phyloP scores from a whole-genome alignment of 768 basidiomycete genomes.

The Russula sp. region DNA sequence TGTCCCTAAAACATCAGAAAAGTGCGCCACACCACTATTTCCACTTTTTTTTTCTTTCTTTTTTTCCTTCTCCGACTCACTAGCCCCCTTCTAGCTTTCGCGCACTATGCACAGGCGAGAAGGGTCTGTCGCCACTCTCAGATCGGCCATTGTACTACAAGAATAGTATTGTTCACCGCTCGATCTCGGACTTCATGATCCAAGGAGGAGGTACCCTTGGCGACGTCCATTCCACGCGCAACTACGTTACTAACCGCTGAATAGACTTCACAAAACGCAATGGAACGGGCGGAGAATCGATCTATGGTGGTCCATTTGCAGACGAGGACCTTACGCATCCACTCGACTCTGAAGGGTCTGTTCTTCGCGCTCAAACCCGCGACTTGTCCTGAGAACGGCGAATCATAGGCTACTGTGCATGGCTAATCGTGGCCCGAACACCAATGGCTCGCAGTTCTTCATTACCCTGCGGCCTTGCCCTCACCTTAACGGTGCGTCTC shows the following conservation, averaged over 20 bases:
- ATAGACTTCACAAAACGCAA: slow-evolving; percentile 74
- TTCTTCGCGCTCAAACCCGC: not conserved
- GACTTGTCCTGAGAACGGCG: not conserved
- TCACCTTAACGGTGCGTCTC: slow-evolving; percentile 60
- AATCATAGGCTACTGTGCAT: slow-evolving; percentile 64
- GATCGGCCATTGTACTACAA: slow-evolving; percentile 81
- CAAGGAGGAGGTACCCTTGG: slow-evolving; percentile 61
- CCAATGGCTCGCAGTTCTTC: slow-evolving; percentile 86
- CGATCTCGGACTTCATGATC: slow-evolving; percentile 75
- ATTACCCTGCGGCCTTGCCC: slow-evolving; percentile 71
- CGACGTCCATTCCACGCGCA: not conserved
- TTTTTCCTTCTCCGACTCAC: slow-evolving; percentile 5
- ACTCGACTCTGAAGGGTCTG: slow-evolving; percentile 57
- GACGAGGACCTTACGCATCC: slow-evolving; percentile 69
- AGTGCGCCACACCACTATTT: slow-evolving; percentile 41
- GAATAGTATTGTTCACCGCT: slow-evolving; percentile 68
- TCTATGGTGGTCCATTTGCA: slow-evolving; percentile 67
- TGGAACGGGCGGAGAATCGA: slow-evolving; percentile 76
- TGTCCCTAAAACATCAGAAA: slow-evolving; percentile 73
- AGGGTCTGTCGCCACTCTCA: slow-evolving; percentile 57
- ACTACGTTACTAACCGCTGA: not conserved
- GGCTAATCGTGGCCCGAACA: slow-evolving; percentile 83
- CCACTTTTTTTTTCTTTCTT: not conserved
- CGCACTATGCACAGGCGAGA: slow-evolving; percentile 80
- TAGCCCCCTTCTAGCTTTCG: slow-evolving; percentile 56